phyloP scores from a whole-genome alignment of 495 filamentous ascomycete species.

The Aspergillus nidulans region DNA sequence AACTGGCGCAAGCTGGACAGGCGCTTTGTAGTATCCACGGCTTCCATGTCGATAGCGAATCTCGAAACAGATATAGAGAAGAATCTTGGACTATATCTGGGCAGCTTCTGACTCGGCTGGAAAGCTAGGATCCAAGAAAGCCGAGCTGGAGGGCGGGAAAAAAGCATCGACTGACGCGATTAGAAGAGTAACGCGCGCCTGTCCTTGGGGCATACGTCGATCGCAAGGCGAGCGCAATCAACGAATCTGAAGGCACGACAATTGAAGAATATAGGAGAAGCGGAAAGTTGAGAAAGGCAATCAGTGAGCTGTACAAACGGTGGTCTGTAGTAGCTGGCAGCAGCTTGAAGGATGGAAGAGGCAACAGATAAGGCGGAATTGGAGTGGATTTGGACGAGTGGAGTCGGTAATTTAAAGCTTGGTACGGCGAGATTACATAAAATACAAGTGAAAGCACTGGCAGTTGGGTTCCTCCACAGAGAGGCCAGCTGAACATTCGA shows the following conservation, averaged over 20 bases:
- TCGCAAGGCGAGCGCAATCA: constrained; percentile 10
- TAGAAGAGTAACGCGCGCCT: constrained; percentile 17
- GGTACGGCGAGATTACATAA: background rate
- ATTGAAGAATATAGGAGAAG: background rate
- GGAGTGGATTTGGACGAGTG: background rate
- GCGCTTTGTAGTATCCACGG: constrained; percentile 75
- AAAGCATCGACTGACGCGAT: constrained; percentile 35
- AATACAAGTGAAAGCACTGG: background rate
- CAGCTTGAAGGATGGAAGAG: background rate
- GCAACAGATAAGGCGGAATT: background rate
- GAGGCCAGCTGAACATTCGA: no score
- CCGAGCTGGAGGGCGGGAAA: constrained; percentile 32
- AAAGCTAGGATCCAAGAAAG: constrained; percentile 31
- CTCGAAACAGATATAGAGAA: constrained; percentile 36
- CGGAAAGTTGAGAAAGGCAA: background rate
- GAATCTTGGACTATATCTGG: constrained; percentile 26
- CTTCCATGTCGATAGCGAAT: constrained; percentile 66
- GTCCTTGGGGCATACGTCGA: constrained; percentile 15
- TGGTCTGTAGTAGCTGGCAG: background rate
- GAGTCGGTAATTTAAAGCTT: background rate
- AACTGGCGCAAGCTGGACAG: constrained; percentile 72
- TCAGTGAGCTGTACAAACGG: background rate
- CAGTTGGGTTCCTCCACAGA: no score
- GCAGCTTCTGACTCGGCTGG: constrained; percentile 28
- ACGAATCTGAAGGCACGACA: background rate